Percentiles rank a stretch among this genome's conserved stretches.
Conservation (phyloP, 2,329 filamentous ascomycete genomes). For the Ceratocystis papillata region DNA sequence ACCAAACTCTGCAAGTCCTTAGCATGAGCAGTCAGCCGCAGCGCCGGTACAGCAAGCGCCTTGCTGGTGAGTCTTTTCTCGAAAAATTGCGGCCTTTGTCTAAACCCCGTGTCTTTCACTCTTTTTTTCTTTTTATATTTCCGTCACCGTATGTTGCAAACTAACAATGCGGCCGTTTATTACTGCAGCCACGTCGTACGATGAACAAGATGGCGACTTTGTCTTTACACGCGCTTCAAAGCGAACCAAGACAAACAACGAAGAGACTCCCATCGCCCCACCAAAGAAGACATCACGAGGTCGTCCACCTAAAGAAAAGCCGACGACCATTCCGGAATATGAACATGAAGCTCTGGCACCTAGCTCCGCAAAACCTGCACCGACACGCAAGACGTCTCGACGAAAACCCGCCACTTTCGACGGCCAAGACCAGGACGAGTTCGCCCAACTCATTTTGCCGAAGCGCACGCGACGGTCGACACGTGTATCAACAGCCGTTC, state of each 20-base stretch:
- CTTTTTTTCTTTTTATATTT: too few relatives aligned
- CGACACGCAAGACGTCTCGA: conserved; percentile 31
- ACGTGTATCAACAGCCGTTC: conserved; percentile 36
- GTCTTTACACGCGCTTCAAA: conserved; percentile 60
- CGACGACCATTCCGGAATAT: conserved; percentile 21
- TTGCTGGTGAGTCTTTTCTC: conserved; percentile 43
- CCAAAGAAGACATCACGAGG: conserved; percentile 34
- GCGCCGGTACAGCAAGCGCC: conserved; percentile 53
- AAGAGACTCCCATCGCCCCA: conserved; percentile 33
- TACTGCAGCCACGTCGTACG: conserved; percentile 34
- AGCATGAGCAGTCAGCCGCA: conserved; percentile 56
- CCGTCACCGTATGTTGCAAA: neutral
- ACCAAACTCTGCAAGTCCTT: conserved; percentile 54
- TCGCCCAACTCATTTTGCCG: conserved; percentile 32
- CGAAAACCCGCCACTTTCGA: conserved; percentile 35
- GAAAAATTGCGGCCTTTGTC: neutral
- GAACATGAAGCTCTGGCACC: conserved; percentile 24
- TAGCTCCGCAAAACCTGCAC: conserved; percentile 29
- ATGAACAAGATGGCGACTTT: conserved; percentile 70
- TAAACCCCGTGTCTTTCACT: neutral
- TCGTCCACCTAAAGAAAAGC: conserved; percentile 32
- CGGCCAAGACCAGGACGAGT: conserved; percentile 32
- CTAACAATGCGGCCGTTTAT: conserved; percentile 16
- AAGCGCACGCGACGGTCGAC: conserved; percentile 39
- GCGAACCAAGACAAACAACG: conserved; percentile 44